These are phyloP conservation scores for Hymenotorrendiella dingleyae DNA, from an alignment of 2,329 filamentous ascomycete genomes.

Conservation along the genomic window DNA sequence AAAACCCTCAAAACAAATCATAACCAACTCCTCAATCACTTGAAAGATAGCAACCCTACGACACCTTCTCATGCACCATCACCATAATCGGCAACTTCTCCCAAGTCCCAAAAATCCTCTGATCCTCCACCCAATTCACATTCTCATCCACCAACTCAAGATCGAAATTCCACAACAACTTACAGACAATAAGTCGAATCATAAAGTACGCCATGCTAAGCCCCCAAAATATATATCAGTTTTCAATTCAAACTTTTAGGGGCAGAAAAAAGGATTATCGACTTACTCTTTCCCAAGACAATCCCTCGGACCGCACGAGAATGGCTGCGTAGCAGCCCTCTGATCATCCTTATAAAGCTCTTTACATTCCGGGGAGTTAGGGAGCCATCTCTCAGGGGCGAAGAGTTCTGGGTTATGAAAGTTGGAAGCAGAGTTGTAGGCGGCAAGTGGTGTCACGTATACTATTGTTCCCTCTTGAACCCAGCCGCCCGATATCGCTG, in stretches of 20 bases:
- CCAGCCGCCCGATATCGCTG: too few species aligned
- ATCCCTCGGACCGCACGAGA: conserved; percentile 7
- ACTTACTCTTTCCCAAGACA: conserved; percentile 7
- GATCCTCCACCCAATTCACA: conserved; percentile 7
- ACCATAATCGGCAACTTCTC: conserved; percentile 6
- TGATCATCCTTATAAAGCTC: conserved; percentile 8
- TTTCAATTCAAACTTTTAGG: neutral
- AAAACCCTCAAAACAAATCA: too few species aligned
- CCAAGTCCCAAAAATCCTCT: conserved; percentile 10
- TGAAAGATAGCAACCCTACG: too few species aligned
- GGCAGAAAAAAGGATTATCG: too few species aligned
- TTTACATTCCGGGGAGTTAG: too few species aligned
- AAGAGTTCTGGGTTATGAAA: conserved; percentile 9
- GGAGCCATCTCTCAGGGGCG: conserved; percentile 29
- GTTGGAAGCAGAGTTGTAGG: conserved; percentile 1
- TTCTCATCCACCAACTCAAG: conserved; percentile 4
- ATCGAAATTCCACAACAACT: conserved; percentile 10
- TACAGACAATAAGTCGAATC: conserved; percentile 12
- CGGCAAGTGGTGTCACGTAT: neutral
- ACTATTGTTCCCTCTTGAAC: neutral
- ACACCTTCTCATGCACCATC: too few species aligned
- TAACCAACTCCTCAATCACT: too few species aligned
- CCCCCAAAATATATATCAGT: neutral
- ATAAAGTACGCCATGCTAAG: conserved; percentile 8
- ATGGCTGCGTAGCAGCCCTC: conserved; percentile 4